A percentile compares a stretch with the other conserved stretches of the same genome.
phyloP scores from a whole-genome alignment of 2,329 filamentous ascomycete genomes.

The Elsinoe perseae region DNA sequence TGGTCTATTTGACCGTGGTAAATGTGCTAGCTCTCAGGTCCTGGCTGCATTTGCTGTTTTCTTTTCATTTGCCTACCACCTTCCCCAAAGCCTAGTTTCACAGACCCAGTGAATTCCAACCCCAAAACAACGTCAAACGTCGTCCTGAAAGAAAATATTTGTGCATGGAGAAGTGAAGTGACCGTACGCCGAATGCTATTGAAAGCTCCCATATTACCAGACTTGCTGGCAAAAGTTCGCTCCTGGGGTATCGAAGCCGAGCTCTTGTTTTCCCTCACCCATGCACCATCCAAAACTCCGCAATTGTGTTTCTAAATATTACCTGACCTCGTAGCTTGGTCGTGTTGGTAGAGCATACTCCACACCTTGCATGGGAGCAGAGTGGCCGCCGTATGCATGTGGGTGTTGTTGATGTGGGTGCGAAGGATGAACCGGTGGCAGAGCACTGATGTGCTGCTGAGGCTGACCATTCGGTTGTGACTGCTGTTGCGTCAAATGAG shows the following conservation, averaged over 20 bases:
- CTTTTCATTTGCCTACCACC: neutral
- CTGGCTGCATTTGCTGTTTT: neutral
- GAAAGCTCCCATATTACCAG: neutral
- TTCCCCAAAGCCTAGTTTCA: neutral
- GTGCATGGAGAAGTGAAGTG: conserved; percentile 5
- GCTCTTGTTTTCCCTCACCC: conserved; percentile 4
- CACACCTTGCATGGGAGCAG: conserved; percentile 43
- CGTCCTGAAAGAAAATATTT: conserved; percentile 1
- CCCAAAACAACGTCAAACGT: neutral
- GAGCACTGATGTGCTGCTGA: conserved; percentile 21
- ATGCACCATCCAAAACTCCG: neutral
- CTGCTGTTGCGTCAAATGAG: conserved; percentile 35
- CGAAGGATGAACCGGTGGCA: conserved; percentile 31
- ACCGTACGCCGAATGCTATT: conserved; percentile 1
- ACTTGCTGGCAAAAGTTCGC: neutral
- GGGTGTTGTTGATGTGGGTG: conserved; percentile 20
- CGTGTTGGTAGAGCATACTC: conserved; percentile 31
- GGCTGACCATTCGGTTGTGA: neutral
- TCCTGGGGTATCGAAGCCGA: neutral
- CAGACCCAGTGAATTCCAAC: neutral
- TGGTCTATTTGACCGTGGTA: neutral
- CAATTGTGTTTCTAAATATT: neutral
- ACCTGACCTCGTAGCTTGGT: conserved; percentile 11
- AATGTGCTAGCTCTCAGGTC: neutral
- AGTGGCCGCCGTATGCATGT: conserved; percentile 27